A percentile compares a stretch with the other conserved stretches of the same genome.
Conservation (phyloP, 352 stramenopile species). For the Pythium plurisporium region DNA sequence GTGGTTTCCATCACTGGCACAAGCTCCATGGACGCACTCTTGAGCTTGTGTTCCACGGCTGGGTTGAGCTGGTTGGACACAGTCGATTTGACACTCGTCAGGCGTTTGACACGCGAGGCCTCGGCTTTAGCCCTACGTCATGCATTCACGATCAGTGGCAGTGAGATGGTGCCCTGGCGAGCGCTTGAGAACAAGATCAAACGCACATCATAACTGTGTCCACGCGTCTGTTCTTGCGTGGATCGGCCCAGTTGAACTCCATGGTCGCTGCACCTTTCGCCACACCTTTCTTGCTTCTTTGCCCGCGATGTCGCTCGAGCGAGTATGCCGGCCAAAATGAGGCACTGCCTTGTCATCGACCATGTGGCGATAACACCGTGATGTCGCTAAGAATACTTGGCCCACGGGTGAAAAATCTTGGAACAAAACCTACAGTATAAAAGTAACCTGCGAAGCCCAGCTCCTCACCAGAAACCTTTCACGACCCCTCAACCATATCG, state of each 20-base stretch:
- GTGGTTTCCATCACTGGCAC: too few relatives aligned
- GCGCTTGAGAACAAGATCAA: background rate
- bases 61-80: slow-evolving; percentile 75
- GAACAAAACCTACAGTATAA: background rate
- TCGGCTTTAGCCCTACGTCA: slow-evolving; percentile 61
- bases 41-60: slow-evolving; percentile 56
- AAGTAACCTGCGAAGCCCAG: too few relatives aligned
- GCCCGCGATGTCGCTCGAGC: background rate
- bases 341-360: background rate
- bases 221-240: slow-evolving; percentile 73
- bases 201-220: slow-evolving; percentile 73
- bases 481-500: too few relatives aligned
- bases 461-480: too few relatives aligned
- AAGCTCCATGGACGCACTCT: too few relatives aligned
- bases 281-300: background rate
- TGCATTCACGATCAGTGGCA: background rate
- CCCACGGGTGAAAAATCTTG: background rate
- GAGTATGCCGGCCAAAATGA: background rate
- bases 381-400: slow-evolving; percentile 14
- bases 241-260: slow-evolving; percentile 83
- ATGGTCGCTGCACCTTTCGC: slow-evolving; percentile 17
- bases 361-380: background rate
- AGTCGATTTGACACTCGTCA: slow-evolving; percentile 69
- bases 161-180: background rate
- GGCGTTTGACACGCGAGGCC: slow-evolving; percentile 55